Base-by-base conservation (phyloP, 352 stramenopile species). In the Pythium utonaiense region DNA sequence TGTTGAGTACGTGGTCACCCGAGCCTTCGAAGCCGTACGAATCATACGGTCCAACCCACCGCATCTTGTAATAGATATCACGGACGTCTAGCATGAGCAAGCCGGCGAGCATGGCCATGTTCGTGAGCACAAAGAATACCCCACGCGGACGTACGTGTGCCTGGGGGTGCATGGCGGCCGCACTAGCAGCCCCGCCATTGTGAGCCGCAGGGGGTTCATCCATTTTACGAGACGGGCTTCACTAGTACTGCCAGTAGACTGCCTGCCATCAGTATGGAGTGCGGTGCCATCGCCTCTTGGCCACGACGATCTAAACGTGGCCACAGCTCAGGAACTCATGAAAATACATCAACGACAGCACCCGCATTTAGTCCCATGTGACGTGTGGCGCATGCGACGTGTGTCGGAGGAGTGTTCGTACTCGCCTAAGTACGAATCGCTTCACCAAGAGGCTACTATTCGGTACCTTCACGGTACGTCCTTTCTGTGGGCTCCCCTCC, bases 51-150 rank as follows among this genome's bases (percentile, higher is more conserved):
- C 57, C 57, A 28, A 64, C 12, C 57, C 34, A 64, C 4, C 21
- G n/a, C 9, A 38, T 64, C 50, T 64, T 64, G 57, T 53, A 64
- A 40, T 64, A 59, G 1, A 64, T 28, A 36, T 64, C 57, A 0
- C 57, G 57, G 2, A 64, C 25, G n/a, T 64, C 57, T 7, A 64
- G 47, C 57, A 38, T 38, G 3, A 55, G 38, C 1, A 64, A 47
- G 3, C 34, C 49, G 6, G 57, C 28, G 6, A 64, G 40, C 9
- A 64, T 24, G 10, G 21, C 34, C n/a, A 58, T 24, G 38, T 64
- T 63, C 3, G 5, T 14, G 25, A 34, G 6, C 5, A 57, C 38
- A 16, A 57, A 57, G n/a, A 42, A n/a, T 7, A 57, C 31, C 5
- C 33, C 51, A 47, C 51, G 51, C 3, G 44, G 31, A 5, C 33